A percentile compares a stretch with the other conserved stretches of the same genome.
phyloP scores from a whole-genome alignment of 139 green algal species.

The Bryopsis sp. region DNA sequence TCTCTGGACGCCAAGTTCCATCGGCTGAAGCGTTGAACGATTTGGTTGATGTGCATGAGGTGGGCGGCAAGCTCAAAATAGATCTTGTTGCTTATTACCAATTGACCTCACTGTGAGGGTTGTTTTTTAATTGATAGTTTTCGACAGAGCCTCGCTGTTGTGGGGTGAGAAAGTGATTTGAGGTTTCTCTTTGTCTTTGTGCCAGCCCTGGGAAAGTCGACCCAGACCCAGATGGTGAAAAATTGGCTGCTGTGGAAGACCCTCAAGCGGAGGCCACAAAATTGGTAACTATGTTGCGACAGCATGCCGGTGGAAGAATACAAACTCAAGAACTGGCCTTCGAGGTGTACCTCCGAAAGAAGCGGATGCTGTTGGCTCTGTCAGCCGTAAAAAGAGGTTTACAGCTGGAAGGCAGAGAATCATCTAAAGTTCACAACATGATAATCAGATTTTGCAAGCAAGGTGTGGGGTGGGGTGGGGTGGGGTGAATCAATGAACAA shows the following conservation, averaged over 20 bases:
- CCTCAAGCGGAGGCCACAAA: constrained; percentile 81
- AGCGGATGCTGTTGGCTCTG: constrained; percentile 67
- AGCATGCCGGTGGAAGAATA: constrained; percentile 33
- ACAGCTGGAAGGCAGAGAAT: constrained; percentile 30
- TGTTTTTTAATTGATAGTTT: too few species aligned
- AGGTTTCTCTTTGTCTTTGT: not conserved
- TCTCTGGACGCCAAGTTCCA: constrained; percentile 69
- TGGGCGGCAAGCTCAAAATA: too few species aligned
- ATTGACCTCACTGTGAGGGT: too few species aligned
- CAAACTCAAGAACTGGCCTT: constrained; percentile 48
- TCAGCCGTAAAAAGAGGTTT: constrained; percentile 50
- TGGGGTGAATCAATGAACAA: not conserved
- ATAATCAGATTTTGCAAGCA: constrained; percentile 41
- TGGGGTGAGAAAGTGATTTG: not conserved
- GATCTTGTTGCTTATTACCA: too few species aligned
- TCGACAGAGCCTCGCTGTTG: not conserved
- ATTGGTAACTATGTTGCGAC: constrained; percentile 62
- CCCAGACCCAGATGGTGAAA: constrained; percentile 72
- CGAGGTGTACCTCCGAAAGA: constrained; percentile 65
- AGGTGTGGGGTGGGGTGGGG: constrained; percentile 6
- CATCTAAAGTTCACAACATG: constrained; percentile 55
- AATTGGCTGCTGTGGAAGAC: constrained; percentile 59
- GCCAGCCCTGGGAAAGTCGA: constrained; percentile 41
- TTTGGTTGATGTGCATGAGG: too few species aligned
- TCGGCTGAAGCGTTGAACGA: too few species aligned